These are phyloP conservation scores for Metschnikowia kofuensis DNA, from an alignment of 805 yeast genomes.

Conservation along the genomic window DNA sequence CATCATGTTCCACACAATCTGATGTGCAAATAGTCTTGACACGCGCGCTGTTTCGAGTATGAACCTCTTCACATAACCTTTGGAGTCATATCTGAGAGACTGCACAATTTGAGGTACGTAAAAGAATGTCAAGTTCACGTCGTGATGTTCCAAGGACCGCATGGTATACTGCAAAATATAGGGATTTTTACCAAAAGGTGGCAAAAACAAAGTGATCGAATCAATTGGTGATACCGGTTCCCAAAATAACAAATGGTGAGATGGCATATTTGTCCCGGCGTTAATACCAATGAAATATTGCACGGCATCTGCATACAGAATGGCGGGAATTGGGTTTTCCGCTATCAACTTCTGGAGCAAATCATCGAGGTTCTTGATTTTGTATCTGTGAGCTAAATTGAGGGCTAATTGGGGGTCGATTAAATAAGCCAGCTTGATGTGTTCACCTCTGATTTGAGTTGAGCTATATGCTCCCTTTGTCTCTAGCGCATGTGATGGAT, in stretches of 20 bases:
- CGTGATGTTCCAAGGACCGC: slow-evolving; percentile 85
- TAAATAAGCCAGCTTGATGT: slow-evolving; percentile 56
- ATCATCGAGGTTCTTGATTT: slow-evolving; percentile 38
- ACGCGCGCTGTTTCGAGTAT: slow-evolving; percentile 90
- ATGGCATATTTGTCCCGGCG: slow-evolving; percentile 36
- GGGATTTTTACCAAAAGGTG: slow-evolving; percentile 65
- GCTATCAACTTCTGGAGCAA: slow-evolving; percentile 45
- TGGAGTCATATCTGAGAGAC: slow-evolving; percentile 72
- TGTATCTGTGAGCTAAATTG: slow-evolving; percentile 61
- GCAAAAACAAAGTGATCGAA: slow-evolving; percentile 78
- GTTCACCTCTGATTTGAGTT: slow-evolving; percentile 33
- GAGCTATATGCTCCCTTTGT: slow-evolving; percentile 35
- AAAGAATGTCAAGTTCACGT: slow-evolving; percentile 84
- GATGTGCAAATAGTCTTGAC: slow-evolving; percentile 91
- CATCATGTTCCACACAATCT: slow-evolving; percentile 95
- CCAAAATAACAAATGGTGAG: slow-evolving; percentile 60
- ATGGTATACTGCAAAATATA: slow-evolving; percentile 80
- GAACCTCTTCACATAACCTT: slow-evolving; percentile 84
- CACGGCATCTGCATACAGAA: slow-evolving; percentile 57
- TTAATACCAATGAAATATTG: slow-evolving; percentile 46
- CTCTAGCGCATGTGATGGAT: slow-evolving; percentile 50
- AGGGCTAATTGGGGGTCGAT: slow-evolving; percentile 73
- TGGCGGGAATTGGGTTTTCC: slow-evolving; percentile 57
- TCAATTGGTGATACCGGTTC: slow-evolving; percentile 75
- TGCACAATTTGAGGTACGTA: slow-evolving; percentile 99